These are phyloP conservation scores for Coemansia sp. DNA, from an alignment of 192 early-diverging fungal species.

Conservation along the genomic window DNA sequence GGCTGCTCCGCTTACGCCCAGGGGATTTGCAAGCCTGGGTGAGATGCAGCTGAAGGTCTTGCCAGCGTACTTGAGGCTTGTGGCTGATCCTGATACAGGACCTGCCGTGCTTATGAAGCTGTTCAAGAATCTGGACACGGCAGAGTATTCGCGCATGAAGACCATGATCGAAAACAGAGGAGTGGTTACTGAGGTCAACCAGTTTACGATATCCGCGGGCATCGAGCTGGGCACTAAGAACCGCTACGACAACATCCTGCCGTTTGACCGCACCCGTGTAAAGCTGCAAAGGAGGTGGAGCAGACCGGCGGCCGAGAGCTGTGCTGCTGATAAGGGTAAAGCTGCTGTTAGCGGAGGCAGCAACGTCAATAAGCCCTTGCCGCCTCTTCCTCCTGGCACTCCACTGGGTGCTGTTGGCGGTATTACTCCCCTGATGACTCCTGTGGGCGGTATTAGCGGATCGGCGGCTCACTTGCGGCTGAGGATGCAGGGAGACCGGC, in stretches of 20 bases:
- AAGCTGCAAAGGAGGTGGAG: slow-evolving; percentile 40
- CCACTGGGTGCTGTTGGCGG: background rate
- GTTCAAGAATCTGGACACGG: slow-evolving; percentile 63
- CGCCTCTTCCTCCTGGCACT: background rate
- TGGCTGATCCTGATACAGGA: slow-evolving; percentile 30
- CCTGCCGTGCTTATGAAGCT: slow-evolving; percentile 32
- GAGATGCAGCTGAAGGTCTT: slow-evolving; percentile 16
- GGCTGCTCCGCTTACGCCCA: slow-evolving; percentile 12
- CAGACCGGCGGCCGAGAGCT: slow-evolving; percentile 22
- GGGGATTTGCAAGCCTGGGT: background rate
- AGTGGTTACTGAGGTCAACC: slow-evolving; percentile 54
- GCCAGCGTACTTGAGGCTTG: slow-evolving; percentile 35
- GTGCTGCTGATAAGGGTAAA: background rate
- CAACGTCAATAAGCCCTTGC: slow-evolving; percentile 10
- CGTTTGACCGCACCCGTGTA: slow-evolving; percentile 72
- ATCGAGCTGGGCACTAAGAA: slow-evolving; percentile 67
- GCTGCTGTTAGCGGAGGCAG: background rate
- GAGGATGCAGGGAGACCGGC: slow-evolving; percentile 10
- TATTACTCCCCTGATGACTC: background rate
- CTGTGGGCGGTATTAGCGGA: slow-evolving; percentile 3
- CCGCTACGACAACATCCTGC: slow-evolving; percentile 85
- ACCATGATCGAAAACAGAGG: slow-evolving; percentile 64
- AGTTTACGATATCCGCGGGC: slow-evolving; percentile 77
- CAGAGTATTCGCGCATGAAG: slow-evolving; percentile 71
- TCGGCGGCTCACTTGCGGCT: slow-evolving; percentile 11